These are phyloP conservation scores for Vaccinium corymbosum DNA, from an alignment of 148 eudicot genomes.

Conservation along the genomic window DNA sequence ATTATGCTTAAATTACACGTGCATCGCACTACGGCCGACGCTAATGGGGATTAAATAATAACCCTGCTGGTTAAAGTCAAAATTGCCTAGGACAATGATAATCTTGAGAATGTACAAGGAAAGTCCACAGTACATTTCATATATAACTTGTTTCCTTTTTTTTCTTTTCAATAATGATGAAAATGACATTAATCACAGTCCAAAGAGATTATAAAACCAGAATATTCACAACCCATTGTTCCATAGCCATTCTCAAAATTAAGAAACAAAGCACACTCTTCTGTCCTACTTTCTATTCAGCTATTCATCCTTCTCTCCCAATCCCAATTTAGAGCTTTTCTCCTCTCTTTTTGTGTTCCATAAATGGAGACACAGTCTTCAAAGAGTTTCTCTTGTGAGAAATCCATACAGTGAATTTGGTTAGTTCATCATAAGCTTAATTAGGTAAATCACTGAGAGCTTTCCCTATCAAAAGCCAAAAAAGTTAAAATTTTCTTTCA, in stretches of 20 bases:
- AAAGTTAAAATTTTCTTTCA: background rate
- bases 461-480: conserved; percentile 19
- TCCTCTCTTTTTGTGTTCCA: background rate
- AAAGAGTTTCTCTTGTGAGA: background rate
- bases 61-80: conserved; percentile 4
- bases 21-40: conserved; percentile 7
- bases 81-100: background rate
- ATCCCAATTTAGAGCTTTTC: background rate
- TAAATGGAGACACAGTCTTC: conserved; percentile 4
- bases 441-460: background rate
- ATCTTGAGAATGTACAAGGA: conserved; percentile 12
- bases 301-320: background rate
- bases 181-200: conserved; percentile 10
- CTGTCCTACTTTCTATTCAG: background rate
- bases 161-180: background rate
- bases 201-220: conserved; percentile 7
- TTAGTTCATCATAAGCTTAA: background rate
- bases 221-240: conserved; percentile 2
- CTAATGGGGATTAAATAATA: conserved; percentile 14
- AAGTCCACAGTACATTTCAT: background rate
- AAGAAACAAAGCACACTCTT: background rate
- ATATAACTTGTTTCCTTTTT: background rate
- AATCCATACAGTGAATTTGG: background rate
- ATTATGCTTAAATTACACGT: conserved; percentile 8
- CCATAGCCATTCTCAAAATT: background rate